These are phyloP conservation scores for Phytophthora pini DNA, from an alignment of 352 stramenopile genomes.

Conservation along the genomic window DNA sequence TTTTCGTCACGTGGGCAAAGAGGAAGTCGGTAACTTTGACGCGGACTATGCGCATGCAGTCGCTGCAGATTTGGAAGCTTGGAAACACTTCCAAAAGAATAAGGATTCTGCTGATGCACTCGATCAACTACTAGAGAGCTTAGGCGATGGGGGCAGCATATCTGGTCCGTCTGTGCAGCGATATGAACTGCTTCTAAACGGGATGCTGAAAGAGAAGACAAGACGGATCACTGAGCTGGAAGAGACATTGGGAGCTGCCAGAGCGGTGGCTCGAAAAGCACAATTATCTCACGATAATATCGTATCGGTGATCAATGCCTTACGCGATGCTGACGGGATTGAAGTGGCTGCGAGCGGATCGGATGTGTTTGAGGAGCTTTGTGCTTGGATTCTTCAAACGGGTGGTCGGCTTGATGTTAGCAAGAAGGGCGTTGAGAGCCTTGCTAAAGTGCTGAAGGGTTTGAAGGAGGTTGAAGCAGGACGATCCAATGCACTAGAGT, in stretches of 20 bases:
- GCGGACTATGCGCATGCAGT: constrained; percentile 5
- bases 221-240: constrained; percentile 65
- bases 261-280: constrained; percentile 47
- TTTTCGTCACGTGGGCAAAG: constrained; percentile 48
- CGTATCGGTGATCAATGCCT: constrained; percentile 31
- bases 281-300: constrained; percentile 59
- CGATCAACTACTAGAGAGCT: constrained; percentile 20
- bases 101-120: constrained; percentile 25
- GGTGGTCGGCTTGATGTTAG: constrained; percentile 56
- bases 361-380: constrained; percentile 31
- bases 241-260: constrained; percentile 48
- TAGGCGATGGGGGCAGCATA: constrained; percentile 28
- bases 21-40: constrained; percentile 36
- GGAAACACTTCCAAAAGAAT: constrained; percentile 36
- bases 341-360: constrained; percentile 8
- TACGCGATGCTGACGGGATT: constrained; percentile 6
- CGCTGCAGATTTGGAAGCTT: constrained; percentile 26
- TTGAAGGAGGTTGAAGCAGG: constrained; percentile 52
- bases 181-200: constrained; percentile 51
- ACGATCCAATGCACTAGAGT: constrained; percentile 29
- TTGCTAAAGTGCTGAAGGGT: constrained; percentile 33
- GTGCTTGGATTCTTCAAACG: constrained; percentile 51
- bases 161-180: constrained; percentile 35
- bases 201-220: constrained; percentile 67
- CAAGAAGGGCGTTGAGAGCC: constrained; percentile 33